Evolutionary conservation across 345 rosid genomes (phyloP), one percentile per base, ranked within the genome.

Genomic region (Salix suchowensis): DNA sequence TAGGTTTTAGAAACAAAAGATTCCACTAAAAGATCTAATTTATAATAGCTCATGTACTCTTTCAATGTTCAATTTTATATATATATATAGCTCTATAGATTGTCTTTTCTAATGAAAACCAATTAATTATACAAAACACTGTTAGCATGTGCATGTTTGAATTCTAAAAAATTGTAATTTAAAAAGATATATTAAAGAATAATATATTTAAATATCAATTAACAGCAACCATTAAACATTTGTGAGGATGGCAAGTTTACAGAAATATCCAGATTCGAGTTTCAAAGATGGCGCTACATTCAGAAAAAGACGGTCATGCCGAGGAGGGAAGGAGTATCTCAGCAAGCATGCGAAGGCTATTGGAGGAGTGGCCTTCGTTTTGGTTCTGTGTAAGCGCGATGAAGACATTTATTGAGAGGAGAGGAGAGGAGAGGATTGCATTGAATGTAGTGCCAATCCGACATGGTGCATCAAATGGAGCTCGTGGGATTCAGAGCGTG

Each of bases 401-500:
- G 23, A 12, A 58, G 28, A n/a, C 23, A 58, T 58, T 10, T n/a
- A n/a, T n/a, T 18, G 40, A 48, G 61, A 48, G 18, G 61, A 46
- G 71, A 26, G 37, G 34, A 34, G 46, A 50, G 64, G 1, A 46
- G 42, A 21, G 73, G 24, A 34, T 4, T 37, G 54, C 67, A 39
- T 26, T 76, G 32, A 68, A 76, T 58, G 73, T 21, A 55, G 58
- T 26, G 66, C 19, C 28, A 26, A 28, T 26, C 79, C 75, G 74
- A 73, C 81, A 78, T 1, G 34, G 42, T 66, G 76, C 82, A 74
- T 74, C 80, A 73, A 73, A 74, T 67, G 68, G 76, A 80, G 66
- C 65, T 84, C 79, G 62, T 76, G 76, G 72, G 81, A 78, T 78
- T 84, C 80, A 81, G 76, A 83, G 80, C 68, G 76, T 72, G 65